These are phyloP conservation scores for Xylariaceae sp. DNA, from an alignment of 2,329 filamentous ascomycete species.

Conservation along the genomic window DNA sequence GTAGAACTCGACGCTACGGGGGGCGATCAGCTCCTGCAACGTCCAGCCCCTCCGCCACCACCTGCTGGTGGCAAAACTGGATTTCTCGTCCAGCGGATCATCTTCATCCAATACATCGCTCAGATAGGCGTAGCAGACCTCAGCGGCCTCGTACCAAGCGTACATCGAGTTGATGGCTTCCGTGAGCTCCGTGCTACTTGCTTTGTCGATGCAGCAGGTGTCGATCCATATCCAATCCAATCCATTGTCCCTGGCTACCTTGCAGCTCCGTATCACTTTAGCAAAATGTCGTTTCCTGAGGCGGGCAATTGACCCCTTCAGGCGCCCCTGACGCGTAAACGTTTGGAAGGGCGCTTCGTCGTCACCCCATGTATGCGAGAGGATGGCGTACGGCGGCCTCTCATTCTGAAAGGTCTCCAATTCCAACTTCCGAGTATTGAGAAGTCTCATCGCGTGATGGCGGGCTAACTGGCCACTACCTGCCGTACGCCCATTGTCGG, in stretches of 20 bases:
- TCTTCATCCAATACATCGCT: constrained; percentile 3
- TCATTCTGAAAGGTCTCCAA: neutral
- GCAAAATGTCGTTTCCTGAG: neutral
- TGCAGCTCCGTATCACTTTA: neutral
- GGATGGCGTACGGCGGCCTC: neutral
- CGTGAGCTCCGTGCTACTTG: constrained; percentile 11
- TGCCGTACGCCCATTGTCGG: neutral
- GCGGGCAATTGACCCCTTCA: neutral
- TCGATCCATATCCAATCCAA: constrained; percentile 10
- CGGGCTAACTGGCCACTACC: too few relatives aligned
- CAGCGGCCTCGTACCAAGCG: constrained; percentile 7
- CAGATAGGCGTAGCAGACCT: constrained; percentile 12
- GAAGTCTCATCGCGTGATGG: neutral
- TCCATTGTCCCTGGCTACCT: neutral
- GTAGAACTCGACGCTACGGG: constrained; percentile 5
- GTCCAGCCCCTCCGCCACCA: constrained; percentile 20
- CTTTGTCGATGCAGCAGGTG: constrained; percentile 19
- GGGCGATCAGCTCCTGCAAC: constrained; percentile 27
- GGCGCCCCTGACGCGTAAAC: neutral
- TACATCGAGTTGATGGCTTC: constrained; percentile 17
- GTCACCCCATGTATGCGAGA: neutral
- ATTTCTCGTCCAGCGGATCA: neutral
- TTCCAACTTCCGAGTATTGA: neutral
- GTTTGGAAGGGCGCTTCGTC: neutral
- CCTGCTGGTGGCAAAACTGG: neutral